Conservation (phyloP, 2,329 filamentous ascomycete species). For the Diaporthe australafricana region DNA sequence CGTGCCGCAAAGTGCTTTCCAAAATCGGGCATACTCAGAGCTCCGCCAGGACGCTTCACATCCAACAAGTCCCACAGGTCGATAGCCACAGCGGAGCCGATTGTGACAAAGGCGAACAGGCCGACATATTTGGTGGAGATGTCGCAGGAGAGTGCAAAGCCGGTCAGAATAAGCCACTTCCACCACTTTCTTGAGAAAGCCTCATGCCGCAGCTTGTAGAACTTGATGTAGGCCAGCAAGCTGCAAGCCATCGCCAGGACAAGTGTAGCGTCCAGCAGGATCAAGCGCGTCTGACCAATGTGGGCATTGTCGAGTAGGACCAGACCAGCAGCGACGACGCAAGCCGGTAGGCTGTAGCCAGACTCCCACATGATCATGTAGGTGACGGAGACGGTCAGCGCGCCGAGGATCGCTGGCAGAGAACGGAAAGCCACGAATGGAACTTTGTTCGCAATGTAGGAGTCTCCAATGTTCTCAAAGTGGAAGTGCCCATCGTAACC, state of each 20-base stretch:
- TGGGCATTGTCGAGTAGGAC: conserved; percentile 98
- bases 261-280: conserved; percentile 92
- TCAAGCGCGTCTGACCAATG: conserved; percentile 94
- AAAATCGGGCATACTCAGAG: conserved; percentile 83
- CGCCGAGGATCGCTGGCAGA: conserved; percentile 90
- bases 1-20: conserved; percentile 91
- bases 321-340: conserved; percentile 84
- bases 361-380: conserved; percentile 99
- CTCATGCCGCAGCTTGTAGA: conserved; percentile 93
- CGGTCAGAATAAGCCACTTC: conserved; percentile 98
- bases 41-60: conserved; percentile 84
- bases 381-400: conserved; percentile 91
- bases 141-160: conserved; percentile 94
- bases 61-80: conserved; percentile 96
- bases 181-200: conserved; percentile 97
- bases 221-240: conserved; percentile 93
- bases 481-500: conserved; percentile 97
- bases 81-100: conserved; percentile 92
- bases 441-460: conserved; percentile 96
- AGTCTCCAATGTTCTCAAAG: conserved; percentile 99
- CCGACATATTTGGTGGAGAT: conserved; percentile 99
- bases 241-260: conserved; percentile 97
- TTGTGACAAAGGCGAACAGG: conserved; percentile 95
- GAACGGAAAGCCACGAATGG: conserved; percentile 97
- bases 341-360: conserved; percentile 94